phyloP scores from a whole-genome alignment of 2,329 filamentous ascomycete species.

The Beauveria pseudobassiana region DNA sequence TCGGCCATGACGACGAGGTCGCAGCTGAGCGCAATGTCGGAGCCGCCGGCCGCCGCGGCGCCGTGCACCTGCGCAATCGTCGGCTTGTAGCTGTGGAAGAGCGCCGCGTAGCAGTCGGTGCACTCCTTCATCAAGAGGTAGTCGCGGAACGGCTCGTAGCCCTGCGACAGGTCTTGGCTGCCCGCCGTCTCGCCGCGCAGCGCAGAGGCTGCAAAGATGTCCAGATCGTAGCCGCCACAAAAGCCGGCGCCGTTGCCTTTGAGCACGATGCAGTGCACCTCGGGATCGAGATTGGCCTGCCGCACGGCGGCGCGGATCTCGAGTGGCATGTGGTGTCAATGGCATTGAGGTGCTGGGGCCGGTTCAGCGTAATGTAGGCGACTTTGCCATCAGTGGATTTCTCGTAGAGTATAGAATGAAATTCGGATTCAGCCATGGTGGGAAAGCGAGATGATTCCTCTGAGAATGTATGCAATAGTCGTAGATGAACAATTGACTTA shows the following conservation, averaged over 20 bases:
- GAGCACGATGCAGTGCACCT: conserved; percentile 13
- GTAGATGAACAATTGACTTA: neutral
- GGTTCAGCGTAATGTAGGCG: conserved; percentile 14
- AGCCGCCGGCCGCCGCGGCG: conserved; percentile 12
- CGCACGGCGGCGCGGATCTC: conserved; percentile 12
- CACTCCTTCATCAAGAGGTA: conserved; percentile 12
- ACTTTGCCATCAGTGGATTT: conserved; percentile 13
- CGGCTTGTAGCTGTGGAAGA: conserved; percentile 14
- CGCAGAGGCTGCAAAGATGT: conserved; percentile 10
- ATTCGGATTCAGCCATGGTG: neutral
- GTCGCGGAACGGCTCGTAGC: conserved; percentile 13
- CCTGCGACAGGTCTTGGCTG: conserved; percentile 11
- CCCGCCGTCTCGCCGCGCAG: conserved; percentile 12
- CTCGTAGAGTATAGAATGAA: conserved; percentile 11
- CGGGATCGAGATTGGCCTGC: conserved; percentile 11
- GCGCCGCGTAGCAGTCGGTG: conserved; percentile 13
- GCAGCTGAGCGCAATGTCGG: conserved; percentile 14
- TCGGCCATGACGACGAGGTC: conserved; percentile 9
- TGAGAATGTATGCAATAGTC: no score
- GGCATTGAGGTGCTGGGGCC: conserved; percentile 13
- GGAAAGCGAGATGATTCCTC: no score
- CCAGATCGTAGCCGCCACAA: conserved; percentile 14
- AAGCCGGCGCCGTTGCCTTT: conserved; percentile 13
- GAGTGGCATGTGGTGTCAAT: conserved; percentile 11
- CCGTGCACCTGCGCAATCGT: conserved; percentile 16